Evolutionary conservation across 768 basidiomycete species (phyloP).

Genomic region (Boletus subcaerulescens): DNA sequence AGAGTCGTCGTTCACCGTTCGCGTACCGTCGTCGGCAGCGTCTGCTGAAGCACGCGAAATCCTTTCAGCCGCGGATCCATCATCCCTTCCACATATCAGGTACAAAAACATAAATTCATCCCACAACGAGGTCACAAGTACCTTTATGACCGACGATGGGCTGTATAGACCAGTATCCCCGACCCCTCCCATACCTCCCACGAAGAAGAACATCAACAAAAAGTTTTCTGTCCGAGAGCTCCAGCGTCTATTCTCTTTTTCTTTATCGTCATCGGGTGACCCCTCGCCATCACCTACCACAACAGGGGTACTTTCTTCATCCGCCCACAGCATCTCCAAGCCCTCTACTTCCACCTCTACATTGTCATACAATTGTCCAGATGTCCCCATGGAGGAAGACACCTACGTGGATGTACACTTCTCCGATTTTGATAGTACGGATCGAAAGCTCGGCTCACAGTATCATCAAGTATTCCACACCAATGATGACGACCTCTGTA

Average conservation of each 20-base stretch:
- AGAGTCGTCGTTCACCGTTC: conserved; percentile 22
- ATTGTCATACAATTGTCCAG: conserved; percentile 12
- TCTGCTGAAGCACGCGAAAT: conserved; percentile 17
- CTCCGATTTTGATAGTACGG: conserved; percentile 18
- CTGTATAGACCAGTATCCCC: conserved; percentile 32
- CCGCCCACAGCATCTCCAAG: not conserved
- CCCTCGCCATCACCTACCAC: conserved; percentile 1
- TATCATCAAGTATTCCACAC: conserved; percentile 2
- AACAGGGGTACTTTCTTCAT: not conserved
- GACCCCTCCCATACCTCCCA: conserved; percentile 34
- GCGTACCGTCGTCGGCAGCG: conserved; percentile 20
- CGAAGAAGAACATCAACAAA: conserved; percentile 22
- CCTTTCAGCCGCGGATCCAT: conserved; percentile 3
- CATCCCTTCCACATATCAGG: conserved; percentile 6
- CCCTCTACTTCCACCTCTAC: conserved; percentile 13
- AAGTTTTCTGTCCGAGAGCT: conserved; percentile 39
- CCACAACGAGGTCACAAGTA: conserved; percentile 12
- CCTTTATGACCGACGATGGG: conserved; percentile 9
- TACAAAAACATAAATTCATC: conserved; percentile 28
- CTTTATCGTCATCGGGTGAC: conserved; percentile 21
- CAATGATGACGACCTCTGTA: not conserved
- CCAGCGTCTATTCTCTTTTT: conserved; percentile 31
- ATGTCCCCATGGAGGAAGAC: conserved; percentile 20
- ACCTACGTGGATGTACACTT: conserved; percentile 11
- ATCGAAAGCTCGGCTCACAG: conserved; percentile 13